Percentiles rank a stretch among this genome's conserved stretches.
Evolutionary conservation across 768 basidiomycete species (phyloP).

Genomic region (Termitomyces sp.): DNA sequence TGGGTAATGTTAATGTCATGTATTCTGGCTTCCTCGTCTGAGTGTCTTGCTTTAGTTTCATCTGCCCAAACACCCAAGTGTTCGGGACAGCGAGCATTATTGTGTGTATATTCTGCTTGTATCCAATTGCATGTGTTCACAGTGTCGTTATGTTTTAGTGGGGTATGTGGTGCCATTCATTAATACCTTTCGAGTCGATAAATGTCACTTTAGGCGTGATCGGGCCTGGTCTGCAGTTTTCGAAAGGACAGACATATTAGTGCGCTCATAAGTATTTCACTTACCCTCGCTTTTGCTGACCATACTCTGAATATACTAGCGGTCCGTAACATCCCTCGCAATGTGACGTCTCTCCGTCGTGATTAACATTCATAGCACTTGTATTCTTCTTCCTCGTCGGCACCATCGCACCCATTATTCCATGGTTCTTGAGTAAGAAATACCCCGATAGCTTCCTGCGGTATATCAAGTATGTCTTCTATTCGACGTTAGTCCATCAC

Average conservation of each 20-base stretch:
- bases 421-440: constrained; percentile 49
- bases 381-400: constrained; percentile 71
- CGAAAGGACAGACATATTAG: constrained; percentile 51
- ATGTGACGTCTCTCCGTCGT: not conserved
- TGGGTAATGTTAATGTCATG: constrained; percentile 18
- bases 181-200: not conserved
- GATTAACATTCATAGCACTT: constrained; percentile 31
- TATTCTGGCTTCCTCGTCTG: not conserved
- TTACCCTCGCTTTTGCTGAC: not conserved
- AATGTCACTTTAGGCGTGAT: constrained; percentile 43
- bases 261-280: constrained; percentile 15
- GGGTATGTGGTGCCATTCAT: constrained; percentile 6
- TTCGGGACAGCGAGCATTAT: constrained; percentile 52
- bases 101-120: constrained; percentile 28
- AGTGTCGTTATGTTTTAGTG: constrained; percentile 15
- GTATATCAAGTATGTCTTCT: constrained; percentile 50
- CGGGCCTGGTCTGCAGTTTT: constrained; percentile 53
- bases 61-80: constrained; percentile 48
- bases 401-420: constrained; percentile 48
- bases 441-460: constrained; percentile 57
- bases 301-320: not conserved
- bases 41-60: constrained; percentile 27
- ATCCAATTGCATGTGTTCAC: not conserved
- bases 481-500: not conserved
- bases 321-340: not conserved